Evolutionary conservation across 495 filamentous ascomycete genomes (phyloP), one percentile per base, ranked within the genome.

Genomic region (Penicillium soppii): DNA sequence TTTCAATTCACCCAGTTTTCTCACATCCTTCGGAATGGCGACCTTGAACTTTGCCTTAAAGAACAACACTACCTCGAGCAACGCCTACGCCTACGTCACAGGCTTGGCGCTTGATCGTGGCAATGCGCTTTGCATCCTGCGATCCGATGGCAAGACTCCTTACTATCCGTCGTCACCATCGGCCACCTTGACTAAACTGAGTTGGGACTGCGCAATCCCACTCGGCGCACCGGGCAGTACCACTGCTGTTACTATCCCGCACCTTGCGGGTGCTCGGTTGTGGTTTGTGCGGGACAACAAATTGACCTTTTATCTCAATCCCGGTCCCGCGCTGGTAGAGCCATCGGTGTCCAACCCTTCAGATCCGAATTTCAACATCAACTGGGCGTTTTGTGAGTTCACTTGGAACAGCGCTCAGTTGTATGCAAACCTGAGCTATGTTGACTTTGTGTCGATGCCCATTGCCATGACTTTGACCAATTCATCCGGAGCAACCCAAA

Each of bases 341-440:
- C 88, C 88, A 0, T 81, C 79, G 5, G 79, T 85, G 9, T 84
- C 81, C 12, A 90, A 90, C 59, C 64, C 74, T 0, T 66, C 75
- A 0, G 88, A 91, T 61, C 69, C 82, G 0, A 90, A 90, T 57
- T 82, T 85, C 61, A 75, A 80, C 23, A 66, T 81, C 23, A 57
- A 63, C 39, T 91, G 87, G 84, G 77, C 73, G 25, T 91, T 91
- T 59, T 78, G 73, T 66, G 88, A 91, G 62, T 88, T 90, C 64
- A 91, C 88, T 3, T 87, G 78, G 68, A 88, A 88, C 64, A 60
- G 61, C 40, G 47, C 66, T 16, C 82, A 90, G 67, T 74, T 90
- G 3, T 91, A 86, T 61, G 86, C 80, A 42, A 91, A 91, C 59
- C 87, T 90, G 57, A 79, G 74, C 45, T 86, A 85, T 56, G 88